Base-by-base conservation (phyloP, 805 yeast species). In the Starmera amethionina region DNA sequence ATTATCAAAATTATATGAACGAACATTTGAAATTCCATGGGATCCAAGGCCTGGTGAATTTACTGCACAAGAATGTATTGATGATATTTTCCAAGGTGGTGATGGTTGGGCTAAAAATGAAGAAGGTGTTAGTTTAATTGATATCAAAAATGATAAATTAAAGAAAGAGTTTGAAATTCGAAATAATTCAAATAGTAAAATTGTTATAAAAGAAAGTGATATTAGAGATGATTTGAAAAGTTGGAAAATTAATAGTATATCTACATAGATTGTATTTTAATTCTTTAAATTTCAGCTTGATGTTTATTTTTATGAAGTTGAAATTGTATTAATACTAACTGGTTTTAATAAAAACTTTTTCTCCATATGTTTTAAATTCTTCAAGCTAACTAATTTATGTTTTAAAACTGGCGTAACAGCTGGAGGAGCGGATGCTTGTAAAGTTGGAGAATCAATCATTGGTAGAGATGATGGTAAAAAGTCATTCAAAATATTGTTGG, bases 41-140 rank as follows among this genome's bases (percentile, higher is more conserved):
- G 84, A 77, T 45, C 56, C 63, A 27, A 56, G 72, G 35, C 72
- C 73, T 6, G 69, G 72, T 41, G 75, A 83, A 62, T 65, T 68
- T 56, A 65, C 79, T 11, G 90, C 96, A 0, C 70, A 72, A 38
- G 84, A 79, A 42, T 75, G 89, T 46, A 69, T 88, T 10, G 77
- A 77, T 29, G 94, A 86, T 57, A 82, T 89, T 3, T 72, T 85
- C 42, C 69, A 73, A 27, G 82, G 84, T 28, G 83, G 85, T 1
- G 73, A 75, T 39, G 93, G 87, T 3, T 79, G 80, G 80, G 74
- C 71, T 27, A 62, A 60, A 39, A 67, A 70, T 41, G 71, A 67
- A 34, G 71, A 67, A 40, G 75, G 76, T 1, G 46, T 58, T 8
- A 58, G 62, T 28, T 52, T 63, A 40, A 57, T 69, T 18, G 75